Evolutionary conservation across 345 rosid genomes (phyloP), one percentile per base, ranked within the genome.

Genomic region (Geranium brycei): DNA sequence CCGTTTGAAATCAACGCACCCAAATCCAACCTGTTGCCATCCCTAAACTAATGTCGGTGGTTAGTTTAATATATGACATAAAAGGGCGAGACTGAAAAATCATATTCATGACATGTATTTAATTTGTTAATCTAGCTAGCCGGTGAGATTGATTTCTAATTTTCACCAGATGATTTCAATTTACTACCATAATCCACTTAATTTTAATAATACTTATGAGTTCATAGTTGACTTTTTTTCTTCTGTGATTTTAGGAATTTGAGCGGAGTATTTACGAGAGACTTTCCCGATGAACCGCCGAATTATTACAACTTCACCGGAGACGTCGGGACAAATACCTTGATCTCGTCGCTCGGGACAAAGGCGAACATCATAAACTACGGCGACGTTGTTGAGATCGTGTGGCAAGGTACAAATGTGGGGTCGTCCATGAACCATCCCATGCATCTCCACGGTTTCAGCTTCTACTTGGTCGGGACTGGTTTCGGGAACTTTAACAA

Each of bases 391-490:
- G 82, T 81, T 0, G 85, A 81, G 32, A 67, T 81, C 7, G 75
- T 81, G 10, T 67, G 62, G 19, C 85, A 81, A 67, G 80, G 80
- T 51, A 81, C 85, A 4, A 76, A 76, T 53, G 23, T 78, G 0
- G 56, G 67, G 0, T 66, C 71, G 1, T 65, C 73, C 1, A 66
- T 51, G 23, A 71, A 71, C 61, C 85, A 81, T 66, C 85, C 85
- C 0, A 71, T 81, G 72, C 85, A 81, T 69, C 31, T 78, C 0
- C 85, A 81, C 32, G 84, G 81, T 1, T 71, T 35, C 51, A 77
- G 76, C 71, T 77, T 80, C 74, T 80, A 73, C 64, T 58, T 81
- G 62, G 82, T 81, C 11, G 85, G 85, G 2, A 61, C 31, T 7
- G 80, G 75, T 1, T 2, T 15, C 1, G 85, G 82, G 35, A 78